These are phyloP conservation scores for Cicer pinnatifidum DNA, from an alignment of 306 rosid species.

Conservation along the genomic window DNA sequence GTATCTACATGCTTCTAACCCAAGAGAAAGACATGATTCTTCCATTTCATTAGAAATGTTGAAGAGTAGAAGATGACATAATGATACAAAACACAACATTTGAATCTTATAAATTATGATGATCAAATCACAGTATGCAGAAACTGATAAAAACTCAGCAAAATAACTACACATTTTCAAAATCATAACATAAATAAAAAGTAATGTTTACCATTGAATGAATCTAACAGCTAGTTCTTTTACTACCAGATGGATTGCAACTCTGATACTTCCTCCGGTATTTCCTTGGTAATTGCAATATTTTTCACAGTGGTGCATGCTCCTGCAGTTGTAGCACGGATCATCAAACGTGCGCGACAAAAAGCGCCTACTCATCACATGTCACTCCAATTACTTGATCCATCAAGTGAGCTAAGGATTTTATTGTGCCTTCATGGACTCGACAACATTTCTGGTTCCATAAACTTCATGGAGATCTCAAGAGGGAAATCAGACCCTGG, in stretches of 20 bases:
- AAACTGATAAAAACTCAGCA: not conserved
- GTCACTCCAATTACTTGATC: conserved; percentile 76
- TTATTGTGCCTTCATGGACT: conserved; percentile 77
- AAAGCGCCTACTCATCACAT: conserved; percentile 70
- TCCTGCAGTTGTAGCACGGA: conserved; percentile 73
- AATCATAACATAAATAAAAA: not conserved
- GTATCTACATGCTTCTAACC: not conserved
- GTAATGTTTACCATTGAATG: conserved; percentile 31
- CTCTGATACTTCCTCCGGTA: conserved; percentile 51
- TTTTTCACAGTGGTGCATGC: conserved; percentile 72
- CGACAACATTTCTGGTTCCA: conserved; percentile 56
- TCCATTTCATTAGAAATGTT: too few relatives aligned
- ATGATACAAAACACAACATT: not conserved
- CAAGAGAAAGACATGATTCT: too few relatives aligned
- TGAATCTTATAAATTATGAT: not conserved
- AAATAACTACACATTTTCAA: not conserved
- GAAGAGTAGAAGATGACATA: not conserved
- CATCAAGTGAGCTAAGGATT: conserved; percentile 62
- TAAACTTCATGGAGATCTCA: conserved; percentile 85
- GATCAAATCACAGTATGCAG: not conserved
- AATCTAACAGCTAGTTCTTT: conserved; percentile 38
- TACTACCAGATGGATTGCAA: conserved; percentile 56
- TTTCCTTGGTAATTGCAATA: conserved; percentile 59
- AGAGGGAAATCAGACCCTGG: conserved; percentile 68
- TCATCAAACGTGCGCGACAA: conserved; percentile 77